phyloP scores from a whole-genome alignment of 805 yeast species.

The Spathaspora gorwiae region DNA sequence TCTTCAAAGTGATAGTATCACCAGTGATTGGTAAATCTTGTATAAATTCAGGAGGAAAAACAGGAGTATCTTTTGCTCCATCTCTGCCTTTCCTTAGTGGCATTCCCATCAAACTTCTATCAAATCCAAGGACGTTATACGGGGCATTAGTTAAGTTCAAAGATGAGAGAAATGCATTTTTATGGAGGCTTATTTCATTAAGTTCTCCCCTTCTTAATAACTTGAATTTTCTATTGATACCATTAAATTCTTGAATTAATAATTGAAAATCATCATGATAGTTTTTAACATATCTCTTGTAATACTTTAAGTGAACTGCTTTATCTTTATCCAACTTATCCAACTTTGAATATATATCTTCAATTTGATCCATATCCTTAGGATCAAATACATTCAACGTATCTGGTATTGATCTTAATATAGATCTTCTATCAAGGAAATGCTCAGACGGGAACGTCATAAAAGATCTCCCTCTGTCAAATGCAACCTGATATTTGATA shows the following conservation, averaged over 20 bases:
- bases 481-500: slow-evolving; percentile 27
- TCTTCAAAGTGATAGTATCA: slow-evolving; percentile 23
- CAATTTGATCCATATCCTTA: slow-evolving; percentile 22
- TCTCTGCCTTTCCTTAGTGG: slow-evolving; percentile 24
- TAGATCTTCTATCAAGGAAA: slow-evolving; percentile 27
- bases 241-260: slow-evolving; percentile 31
- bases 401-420: slow-evolving; percentile 30
- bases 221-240: slow-evolving; percentile 33
- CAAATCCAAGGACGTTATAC: slow-evolving; percentile 41
- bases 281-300: slow-evolving; percentile 26
- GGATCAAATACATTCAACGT: slow-evolving; percentile 30
- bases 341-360: slow-evolving; percentile 27
- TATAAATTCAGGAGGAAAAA: slow-evolving; percentile 35
- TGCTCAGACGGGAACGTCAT: slow-evolving; percentile 30
- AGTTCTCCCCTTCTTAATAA: slow-evolving; percentile 32
- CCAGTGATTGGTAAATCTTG: slow-evolving; percentile 29
- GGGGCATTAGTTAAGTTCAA: slow-evolving; percentile 26
- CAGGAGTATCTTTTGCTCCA: slow-evolving; percentile 11
- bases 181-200: slow-evolving; percentile 17
- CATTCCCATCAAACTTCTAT: slow-evolving; percentile 33
- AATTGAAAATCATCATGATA: slow-evolving; percentile 27
- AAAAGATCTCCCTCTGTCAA: slow-evolving; percentile 34
- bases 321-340: slow-evolving; percentile 32
- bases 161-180: slow-evolving; percentile 26
- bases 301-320: slow-evolving; percentile 34